A percentile compares a stretch with the other conserved stretches of the same genome.
Conservation (phyloP, 176 grass and related monocot species). For the Hsuehochloa calcarea region DNA sequence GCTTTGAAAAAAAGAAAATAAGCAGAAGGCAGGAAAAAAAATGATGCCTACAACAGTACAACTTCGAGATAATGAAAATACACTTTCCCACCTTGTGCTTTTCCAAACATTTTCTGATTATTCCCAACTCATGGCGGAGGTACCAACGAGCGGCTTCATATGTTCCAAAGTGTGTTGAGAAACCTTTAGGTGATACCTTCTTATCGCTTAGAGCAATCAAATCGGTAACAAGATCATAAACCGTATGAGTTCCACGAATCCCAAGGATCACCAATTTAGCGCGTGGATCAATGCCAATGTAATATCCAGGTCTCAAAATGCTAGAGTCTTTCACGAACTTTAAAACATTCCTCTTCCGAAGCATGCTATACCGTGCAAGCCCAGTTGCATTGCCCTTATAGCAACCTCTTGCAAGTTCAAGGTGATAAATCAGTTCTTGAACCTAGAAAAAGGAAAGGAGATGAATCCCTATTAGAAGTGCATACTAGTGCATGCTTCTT, state of each 20-base stretch:
- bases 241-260: not conserved
- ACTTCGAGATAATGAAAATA: not conserved
- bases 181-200: too few relatives aligned
- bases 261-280: constrained; percentile 74
- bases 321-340: too few relatives aligned
- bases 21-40: not conserved
- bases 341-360: too few relatives aligned
- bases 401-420: constrained; percentile 89
- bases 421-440: constrained; percentile 84
- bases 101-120: not conserved
- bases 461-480: not conserved
- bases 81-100: not conserved
- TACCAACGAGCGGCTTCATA: constrained; percentile 66
- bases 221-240: too few relatives aligned
- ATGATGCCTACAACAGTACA: not conserved
- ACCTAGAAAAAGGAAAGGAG: constrained; percentile 48
- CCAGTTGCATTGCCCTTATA: too few relatives aligned
- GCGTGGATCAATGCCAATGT: too few relatives aligned
- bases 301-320: too few relatives aligned
- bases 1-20: constrained; percentile 24
- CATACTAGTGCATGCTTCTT: not conserved
- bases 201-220: too few relatives aligned
- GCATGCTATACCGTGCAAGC: too few relatives aligned
- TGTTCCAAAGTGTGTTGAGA: too few relatives aligned
- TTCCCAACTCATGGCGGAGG: constrained; percentile 65